phyloP scores from a whole-genome alignment of 2,329 filamentous ascomycete genomes.

The Zasmidium citrigriseum region DNA sequence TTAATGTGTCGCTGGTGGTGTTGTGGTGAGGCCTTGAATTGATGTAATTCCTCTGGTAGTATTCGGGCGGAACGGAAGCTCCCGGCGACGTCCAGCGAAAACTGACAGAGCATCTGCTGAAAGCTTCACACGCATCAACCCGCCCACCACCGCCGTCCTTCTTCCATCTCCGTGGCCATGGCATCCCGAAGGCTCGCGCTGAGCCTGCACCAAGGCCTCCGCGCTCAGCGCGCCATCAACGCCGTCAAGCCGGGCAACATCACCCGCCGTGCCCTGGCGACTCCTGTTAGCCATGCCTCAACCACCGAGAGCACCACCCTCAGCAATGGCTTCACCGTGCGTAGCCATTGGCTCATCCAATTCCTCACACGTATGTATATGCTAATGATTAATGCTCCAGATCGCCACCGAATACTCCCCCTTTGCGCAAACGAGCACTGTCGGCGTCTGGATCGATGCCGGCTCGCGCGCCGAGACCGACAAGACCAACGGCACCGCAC shows the following conservation, averaged over 20 bases:
- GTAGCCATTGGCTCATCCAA: constrained; percentile 33
- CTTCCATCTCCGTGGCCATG: constrained; percentile 59
- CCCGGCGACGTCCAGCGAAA: no score
- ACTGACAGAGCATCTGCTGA: no score
- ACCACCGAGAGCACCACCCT: constrained; percentile 96
- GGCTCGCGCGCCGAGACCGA: constrained; percentile 97
- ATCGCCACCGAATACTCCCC: constrained; percentile 98
- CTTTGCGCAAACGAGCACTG: constrained; percentile 96
- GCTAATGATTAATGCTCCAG: constrained; percentile 50
- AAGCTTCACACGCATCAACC: constrained; percentile 31
- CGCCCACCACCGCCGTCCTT: constrained; percentile 31
- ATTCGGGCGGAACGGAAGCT: background rate
- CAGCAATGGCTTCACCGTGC: constrained; percentile 94
- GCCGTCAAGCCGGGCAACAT: constrained; percentile 58
- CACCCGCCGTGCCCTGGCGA: constrained; percentile 79
- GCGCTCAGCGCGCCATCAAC: constrained; percentile 81
- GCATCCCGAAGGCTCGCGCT: constrained; percentile 96
- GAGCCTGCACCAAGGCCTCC: constrained; percentile 87
- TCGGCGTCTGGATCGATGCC: constrained; percentile 99
- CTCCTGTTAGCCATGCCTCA: constrained; percentile 71
- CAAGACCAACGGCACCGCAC: constrained; percentile 97
- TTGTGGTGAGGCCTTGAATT: no score
- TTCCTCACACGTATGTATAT: background rate
- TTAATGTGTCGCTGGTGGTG: no score
- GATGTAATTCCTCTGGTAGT: no score